Conservation (phyloP, 768 basidiomycete species). For the Royoungia palumana region DNA sequence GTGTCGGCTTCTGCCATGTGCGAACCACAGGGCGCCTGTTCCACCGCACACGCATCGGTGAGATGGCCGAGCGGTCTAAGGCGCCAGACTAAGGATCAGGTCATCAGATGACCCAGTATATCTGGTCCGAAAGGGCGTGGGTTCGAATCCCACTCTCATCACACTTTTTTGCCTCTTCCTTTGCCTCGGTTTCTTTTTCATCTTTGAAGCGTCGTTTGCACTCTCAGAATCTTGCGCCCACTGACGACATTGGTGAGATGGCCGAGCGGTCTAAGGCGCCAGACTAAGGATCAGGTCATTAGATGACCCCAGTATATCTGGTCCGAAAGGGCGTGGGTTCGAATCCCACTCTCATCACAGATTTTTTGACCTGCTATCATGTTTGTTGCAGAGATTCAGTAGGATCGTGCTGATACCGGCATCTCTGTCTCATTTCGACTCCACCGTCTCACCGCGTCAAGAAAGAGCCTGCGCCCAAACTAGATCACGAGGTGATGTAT, state of each 20-base stretch:
- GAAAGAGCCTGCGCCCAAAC: too few relatives aligned
- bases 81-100: slow-evolving; percentile 55
- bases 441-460: too few relatives aligned
- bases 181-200: too few relatives aligned
- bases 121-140: slow-evolving; percentile 42
- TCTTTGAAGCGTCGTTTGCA: too few relatives aligned
- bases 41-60: slow-evolving; percentile 7
- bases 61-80: slow-evolving; percentile 64
- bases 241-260: slow-evolving; percentile 34
- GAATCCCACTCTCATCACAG: slow-evolving; percentile 38
- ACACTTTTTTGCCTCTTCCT: neutral
- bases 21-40: neutral
- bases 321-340: slow-evolving; percentile 42
- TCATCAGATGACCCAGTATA: slow-evolving; percentile 27
- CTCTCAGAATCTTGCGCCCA: too few relatives aligned
- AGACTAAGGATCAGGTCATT: slow-evolving; percentile 47
- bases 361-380: neutral
- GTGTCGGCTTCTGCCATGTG: too few relatives aligned
- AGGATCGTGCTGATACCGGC: too few relatives aligned
- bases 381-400: too few relatives aligned
- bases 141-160: slow-evolving; percentile 42
- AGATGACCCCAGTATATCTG: slow-evolving; percentile 29
- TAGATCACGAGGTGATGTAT: too few relatives aligned
- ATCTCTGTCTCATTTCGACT: too few relatives aligned
- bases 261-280: slow-evolving; percentile 64